These are phyloP conservation scores for Dipteronia sinensis DNA, from an alignment of 345 rosid species.

Conservation along the genomic window DNA sequence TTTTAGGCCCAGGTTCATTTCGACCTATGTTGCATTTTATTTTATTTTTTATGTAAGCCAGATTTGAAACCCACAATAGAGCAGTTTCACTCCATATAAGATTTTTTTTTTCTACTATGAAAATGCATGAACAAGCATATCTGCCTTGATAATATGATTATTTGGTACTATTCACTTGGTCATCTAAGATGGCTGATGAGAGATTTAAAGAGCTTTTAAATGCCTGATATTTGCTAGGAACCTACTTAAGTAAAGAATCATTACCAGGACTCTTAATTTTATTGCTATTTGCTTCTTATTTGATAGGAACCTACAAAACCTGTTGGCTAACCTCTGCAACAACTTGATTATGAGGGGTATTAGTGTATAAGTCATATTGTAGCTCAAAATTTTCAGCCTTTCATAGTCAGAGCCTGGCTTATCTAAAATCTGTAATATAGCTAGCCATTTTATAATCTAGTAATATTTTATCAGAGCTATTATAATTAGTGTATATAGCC, in stretches of 20 bases:
- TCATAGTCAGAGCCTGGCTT: not conserved
- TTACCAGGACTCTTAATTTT: not conserved
- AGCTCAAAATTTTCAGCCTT: not conserved
- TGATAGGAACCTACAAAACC: not conserved
- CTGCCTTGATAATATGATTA: not conserved
- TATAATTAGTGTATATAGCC: not conserved
- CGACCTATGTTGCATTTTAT: not conserved
- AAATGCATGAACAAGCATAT: not conserved
- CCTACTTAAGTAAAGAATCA: not conserved
- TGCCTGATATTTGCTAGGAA: not conserved
- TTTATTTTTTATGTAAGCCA: not conserved
- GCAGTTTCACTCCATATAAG: not conserved
- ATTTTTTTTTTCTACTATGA: not conserved
- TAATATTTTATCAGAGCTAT: not conserved
- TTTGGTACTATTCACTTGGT: not conserved
- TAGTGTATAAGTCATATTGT: not conserved
- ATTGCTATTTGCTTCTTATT: not conserved
- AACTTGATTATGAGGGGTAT: not conserved
- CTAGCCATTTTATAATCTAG: not conserved
- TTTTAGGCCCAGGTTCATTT: not conserved
- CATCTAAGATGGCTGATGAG: too few relatives aligned
- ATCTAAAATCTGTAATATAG: not conserved
- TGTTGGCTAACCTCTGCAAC: not conserved
- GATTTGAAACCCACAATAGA: not conserved
- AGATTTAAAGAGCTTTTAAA: too few relatives aligned